Conservation (phyloP, 2,329 filamentous ascomycete species). For the Apiospora kogelbergensis region DNA sequence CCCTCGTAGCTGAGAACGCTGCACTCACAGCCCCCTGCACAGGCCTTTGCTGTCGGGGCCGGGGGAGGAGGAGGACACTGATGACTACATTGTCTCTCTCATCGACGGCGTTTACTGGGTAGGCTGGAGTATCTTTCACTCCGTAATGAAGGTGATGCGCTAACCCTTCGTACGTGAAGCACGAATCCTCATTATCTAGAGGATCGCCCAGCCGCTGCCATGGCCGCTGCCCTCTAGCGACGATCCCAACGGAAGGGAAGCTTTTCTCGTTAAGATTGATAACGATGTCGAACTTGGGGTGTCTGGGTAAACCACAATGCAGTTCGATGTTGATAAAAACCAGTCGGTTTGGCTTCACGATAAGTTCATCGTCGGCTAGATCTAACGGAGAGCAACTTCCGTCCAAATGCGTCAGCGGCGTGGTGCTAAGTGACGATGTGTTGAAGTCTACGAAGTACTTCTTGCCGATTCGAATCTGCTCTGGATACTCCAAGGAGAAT, state of each 20-base stretch:
- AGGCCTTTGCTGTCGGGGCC: neutral
- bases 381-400: neutral
- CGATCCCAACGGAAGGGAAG: neutral
- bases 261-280: neutral
- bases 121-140: neutral
- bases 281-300: neutral
- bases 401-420: neutral
- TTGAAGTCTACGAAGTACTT: neutral
- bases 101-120: neutral
- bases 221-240: neutral
- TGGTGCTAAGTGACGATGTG: neutral
- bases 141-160: neutral
- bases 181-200: neutral
- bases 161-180: neutral
- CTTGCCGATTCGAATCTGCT: neutral
- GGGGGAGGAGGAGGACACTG: neutral
- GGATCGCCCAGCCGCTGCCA: neutral
- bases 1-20: neutral
- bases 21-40: neutral
- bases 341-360: neutral
- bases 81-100: neutral
- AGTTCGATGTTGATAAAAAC: neutral
- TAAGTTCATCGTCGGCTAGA: neutral
- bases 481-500: neutral
- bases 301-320: neutral